Base-by-base conservation (phyloP, 495 filamentous ascomycete genomes). In the Tuber borchii region DNA sequence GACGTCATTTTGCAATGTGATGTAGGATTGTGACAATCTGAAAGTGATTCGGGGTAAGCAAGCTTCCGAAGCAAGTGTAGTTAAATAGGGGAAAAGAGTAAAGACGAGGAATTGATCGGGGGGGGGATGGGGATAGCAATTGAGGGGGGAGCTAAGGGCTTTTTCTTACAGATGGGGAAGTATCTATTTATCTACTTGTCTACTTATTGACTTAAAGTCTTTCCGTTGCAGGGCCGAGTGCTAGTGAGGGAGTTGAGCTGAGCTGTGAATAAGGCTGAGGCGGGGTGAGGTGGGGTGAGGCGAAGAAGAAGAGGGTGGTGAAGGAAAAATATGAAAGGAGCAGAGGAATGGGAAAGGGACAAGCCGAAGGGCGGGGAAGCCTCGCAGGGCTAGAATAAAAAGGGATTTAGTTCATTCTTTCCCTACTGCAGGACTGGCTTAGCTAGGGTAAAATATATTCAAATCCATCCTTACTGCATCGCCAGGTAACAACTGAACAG, bases 1-100 rank as follows among this genome's bases (percentile, higher is more conserved):
- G 73, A 81, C 70, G 73, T 76, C 83, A 82, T 86, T 79, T 77
- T 83, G 72, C 14, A 65, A 44, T 72, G 10, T 78, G 56, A 17
- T 65, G 68, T 39, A 70, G 39, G 19, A 19, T 40, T 42, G 48
- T 44, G 26, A 65, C 12, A 34, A 65, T 65, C 56, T 65, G 56
- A 31, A 34, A 26, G 14, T 34, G 56, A 34, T 65, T 34, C 26
- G 2, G 26, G 56, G 34, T 65, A 34, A 34, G 56, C 56, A 65
- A 65, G 56, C 56, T 65, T 65, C 56, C 56, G 56, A 26, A 31
- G 56, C 56, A 34, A 34, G 56, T 31, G 31, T 16, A 3, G 56
- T 65, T 65, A 34, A 34, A 34, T 65, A 65, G 26, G 56, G 10
- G 16, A 31, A 34, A 16, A 65, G 56, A 34, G 26, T 3, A 65